Base-by-base conservation (phyloP, 176 grass and related monocot genomes). In the Zea mays region DNA sequence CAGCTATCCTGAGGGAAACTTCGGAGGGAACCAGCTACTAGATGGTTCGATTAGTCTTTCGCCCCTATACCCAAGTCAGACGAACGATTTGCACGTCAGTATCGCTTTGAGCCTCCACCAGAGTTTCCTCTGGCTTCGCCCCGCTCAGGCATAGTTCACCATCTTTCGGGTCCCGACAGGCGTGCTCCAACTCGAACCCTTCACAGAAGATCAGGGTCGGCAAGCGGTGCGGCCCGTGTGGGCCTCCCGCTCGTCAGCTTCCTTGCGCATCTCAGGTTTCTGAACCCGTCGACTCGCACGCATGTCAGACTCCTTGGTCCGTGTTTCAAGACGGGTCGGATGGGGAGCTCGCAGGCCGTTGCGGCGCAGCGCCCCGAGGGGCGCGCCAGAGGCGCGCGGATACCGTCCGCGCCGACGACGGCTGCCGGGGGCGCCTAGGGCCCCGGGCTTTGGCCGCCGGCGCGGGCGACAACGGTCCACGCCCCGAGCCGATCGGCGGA, bases 11-110 rank as follows among this genome's bases (percentile, higher is more conserved):
- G n/a, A n/a, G n/a, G n/a, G n/a, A n/a, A n/a, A n/a, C n/a, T n/a
- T n/a, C n/a, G n/a, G n/a, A n/a, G n/a, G 90, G 86, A 93, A 93
- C 86, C 84, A 81, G 77, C 90, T 93, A 93, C 84, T 93, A 89
- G 86, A 93, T 93, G 84, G 90, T 93, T 93, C 86, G 90, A 93
- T 90, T 93, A 93, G 87, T 93, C 90, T 93, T 93, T 93, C 72
- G 86, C 90, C 84, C 86, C 86, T 93, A 93, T 89, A 93, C 84
- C 90, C 90, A 87, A 93, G 90, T 93, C 86, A 82, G 90, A 93
- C 80, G 86, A 93, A 86, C 76, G 83, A 92, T 86, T 92, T 92
- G 86, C 90, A 86, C 80, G 80, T 89, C 86, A 86, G 86, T 88
- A 88, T 88, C 76, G 69, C 86, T 88, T 74, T 54, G 76, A 70